Percentiles rank a stretch among this genome's conserved stretches.
These are phyloP conservation scores for Aureobasidium sp. DNA, from an alignment of 2,329 filamentous ascomycete genomes.

Conservation along the genomic window DNA sequence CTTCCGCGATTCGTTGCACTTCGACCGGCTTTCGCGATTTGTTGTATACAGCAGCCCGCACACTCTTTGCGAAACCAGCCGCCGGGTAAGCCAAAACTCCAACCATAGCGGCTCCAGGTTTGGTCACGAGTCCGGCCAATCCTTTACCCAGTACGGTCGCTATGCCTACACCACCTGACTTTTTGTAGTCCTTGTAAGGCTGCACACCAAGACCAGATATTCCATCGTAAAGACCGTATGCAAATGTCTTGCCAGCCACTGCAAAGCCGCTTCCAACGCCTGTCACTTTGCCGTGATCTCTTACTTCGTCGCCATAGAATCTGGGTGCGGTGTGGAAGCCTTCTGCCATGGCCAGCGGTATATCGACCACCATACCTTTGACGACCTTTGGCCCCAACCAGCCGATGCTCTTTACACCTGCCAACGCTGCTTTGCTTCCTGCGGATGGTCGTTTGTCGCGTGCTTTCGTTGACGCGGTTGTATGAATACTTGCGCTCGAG, in stretches of 20 bases:
- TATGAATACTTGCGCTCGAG: background rate
- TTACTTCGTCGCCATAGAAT: constrained; percentile 56
- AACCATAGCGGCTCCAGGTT: constrained; percentile 55
- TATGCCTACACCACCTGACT: constrained; percentile 55
- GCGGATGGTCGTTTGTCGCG: background rate
- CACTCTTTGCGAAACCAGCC: constrained; percentile 17
- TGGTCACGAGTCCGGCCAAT: constrained; percentile 65
- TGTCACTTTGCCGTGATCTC: constrained; percentile 39
- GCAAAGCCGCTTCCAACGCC: constrained; percentile 47
- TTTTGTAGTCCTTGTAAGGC: constrained; percentile 56
- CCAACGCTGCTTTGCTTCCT: background rate
- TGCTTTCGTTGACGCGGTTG: background rate
- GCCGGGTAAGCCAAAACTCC: constrained; percentile 26
- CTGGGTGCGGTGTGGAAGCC: constrained; percentile 35
- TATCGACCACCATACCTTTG: background rate
- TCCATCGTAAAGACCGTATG: constrained; percentile 65
- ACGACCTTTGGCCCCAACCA: background rate
- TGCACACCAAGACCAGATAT: constrained; percentile 69
- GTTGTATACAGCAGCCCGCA: background rate
- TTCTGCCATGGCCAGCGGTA: background rate
- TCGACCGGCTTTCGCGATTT: background rate
- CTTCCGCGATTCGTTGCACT: background rate
- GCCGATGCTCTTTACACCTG: background rate
- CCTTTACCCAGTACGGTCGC: constrained; percentile 73
- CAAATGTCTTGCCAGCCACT: constrained; percentile 51